Evolutionary conservation across 1,284 basidiomycete species (phyloP), one percentile per base, ranked within the genome.

Genomic region (Ceratorhiza oryzae-sativae): DNA sequence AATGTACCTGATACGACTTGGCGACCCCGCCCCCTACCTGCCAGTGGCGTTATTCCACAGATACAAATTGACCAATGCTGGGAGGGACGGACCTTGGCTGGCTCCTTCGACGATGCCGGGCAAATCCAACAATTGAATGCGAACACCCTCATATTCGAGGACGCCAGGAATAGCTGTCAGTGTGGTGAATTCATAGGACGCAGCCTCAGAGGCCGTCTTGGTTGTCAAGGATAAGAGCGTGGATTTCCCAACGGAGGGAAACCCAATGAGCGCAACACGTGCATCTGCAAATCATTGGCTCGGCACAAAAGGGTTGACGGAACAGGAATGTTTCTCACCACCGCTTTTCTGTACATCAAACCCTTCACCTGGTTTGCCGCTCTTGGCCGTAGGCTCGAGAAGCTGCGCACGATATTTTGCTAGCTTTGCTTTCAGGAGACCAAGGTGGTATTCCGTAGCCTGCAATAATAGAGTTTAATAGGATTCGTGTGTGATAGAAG

Each of bases 91-190:
- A 82, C 90, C 91, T 83, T 94, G 92, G 76, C 93, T 93, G 6
- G 97, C 96, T 53, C 96, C 97, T 81, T 98, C 96, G 25, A 98
- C 95, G 78, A 99, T 99, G 82, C 97, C 72, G 1, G 97, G 97
- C 71, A 99, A 82, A 87, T 99, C 97, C 32, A 98, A 87, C 56
- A 99, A 85, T 79, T 98, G 95, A 72, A 97, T 95, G 53, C 93
- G 86, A 13, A 95, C 94, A 32, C 95, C 95, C 79, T 96, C 89
- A 78, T 97, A 92, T 78, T 97, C 95, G 25, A 97, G 87, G 23
- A 96, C 97, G 73, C 95, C 95, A 48, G 95, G 79, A 86, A 75
- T 78, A 90, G 72, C 92, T 18, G 95, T 95, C 42, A 96, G 85
- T 2, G 94, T 97, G 0, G 95, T 98, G 82, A 97, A 98, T 79